Evolutionary conservation across 2,329 filamentous ascomycete genomes (phyloP).

Genomic region (Penicillium sp.): DNA sequence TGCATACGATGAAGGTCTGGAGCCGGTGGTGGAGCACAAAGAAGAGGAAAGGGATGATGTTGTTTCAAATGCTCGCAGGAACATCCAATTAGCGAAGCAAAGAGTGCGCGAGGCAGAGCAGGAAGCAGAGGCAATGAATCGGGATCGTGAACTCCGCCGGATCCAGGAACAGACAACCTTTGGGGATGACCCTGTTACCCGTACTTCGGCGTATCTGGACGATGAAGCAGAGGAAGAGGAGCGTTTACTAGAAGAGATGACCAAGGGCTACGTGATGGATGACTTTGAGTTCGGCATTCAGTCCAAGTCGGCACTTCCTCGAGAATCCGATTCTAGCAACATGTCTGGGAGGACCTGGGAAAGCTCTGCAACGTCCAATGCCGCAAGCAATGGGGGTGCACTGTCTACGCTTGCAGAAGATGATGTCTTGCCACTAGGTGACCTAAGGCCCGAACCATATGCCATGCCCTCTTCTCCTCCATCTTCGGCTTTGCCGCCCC

Average conservation of each 20-base stretch:
- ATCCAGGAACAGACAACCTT: conserved; percentile 33
- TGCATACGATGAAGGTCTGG: conserved; percentile 88
- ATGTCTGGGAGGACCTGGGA: conserved; percentile 78
- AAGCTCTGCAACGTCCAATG: conserved; percentile 72
- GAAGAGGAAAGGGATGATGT: conserved; percentile 36
- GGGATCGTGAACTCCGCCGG: conserved; percentile 58
- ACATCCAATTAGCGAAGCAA: conserved; percentile 74
- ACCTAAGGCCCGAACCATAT: conserved; percentile 36
- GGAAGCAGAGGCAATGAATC: conserved; percentile 63
- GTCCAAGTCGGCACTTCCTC: conserved; percentile 66
- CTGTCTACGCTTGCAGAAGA: conserved; percentile 73
- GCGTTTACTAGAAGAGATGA: conserved; percentile 82
- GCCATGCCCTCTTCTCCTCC: conserved; percentile 36
- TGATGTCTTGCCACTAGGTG: conserved; percentile 40
- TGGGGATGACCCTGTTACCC: conserved; percentile 20
- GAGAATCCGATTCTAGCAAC: conserved; percentile 79
- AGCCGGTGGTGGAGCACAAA: conserved; percentile 56
- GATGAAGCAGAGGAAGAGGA: conserved; percentile 73
- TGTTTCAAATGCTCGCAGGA: conserved; percentile 57
- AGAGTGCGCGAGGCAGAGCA: conserved; percentile 70
- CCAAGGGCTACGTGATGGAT: conserved; percentile 75
- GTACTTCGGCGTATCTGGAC: conserved; percentile 52
- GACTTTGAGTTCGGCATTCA: conserved; percentile 75
- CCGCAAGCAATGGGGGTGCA: conserved; percentile 65
- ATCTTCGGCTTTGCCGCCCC: conserved; percentile 43